Evolutionary conservation across 1,139 yeast genomes (phyloP), one percentile per base, ranked within the genome.

Genomic region (Yamadazyma triangularis): DNA sequence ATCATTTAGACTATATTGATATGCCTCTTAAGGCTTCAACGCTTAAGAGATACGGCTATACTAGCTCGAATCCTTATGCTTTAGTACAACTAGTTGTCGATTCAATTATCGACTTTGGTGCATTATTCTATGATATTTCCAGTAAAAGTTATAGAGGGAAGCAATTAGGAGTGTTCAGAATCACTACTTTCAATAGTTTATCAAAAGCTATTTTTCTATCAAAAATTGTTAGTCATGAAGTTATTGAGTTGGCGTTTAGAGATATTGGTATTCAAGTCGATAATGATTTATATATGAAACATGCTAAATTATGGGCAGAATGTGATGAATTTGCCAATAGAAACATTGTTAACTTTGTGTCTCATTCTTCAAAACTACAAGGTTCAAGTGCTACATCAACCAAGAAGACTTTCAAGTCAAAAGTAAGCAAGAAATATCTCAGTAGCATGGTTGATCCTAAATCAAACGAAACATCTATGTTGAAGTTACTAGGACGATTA

Each of bases 141-240:
- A 60, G 66, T 33, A 61, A 66, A 15, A 61, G 66, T 2, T 77
- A 65, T 45, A 64, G 73, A 24, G 85, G 84, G 1, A 77, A 78
- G 44, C 93, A 82, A 50, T 58, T 78, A 24, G 93, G 91, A 10
- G 75, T 77, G 0, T 73, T 82, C 40, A 50, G 87, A 39, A 66
- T 79, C 8, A 79, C 79, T 43, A 77, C 87, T 0, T 70, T 80
- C 39, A 81, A 79, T 46, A 75, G 84, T n/a, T 61, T 79, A 33
- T 75, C 70, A 34, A 77, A 81, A 39, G 76, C 84, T 9, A 77
- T 77, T 40, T 64, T 70, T 26, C 64, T 82, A 7, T 75, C 78
- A 31, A 74, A 72, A 40, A 62, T 77, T 13, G 67, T 83, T 5
- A 67, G 78, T 42, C 81, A 73, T 44, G 81, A 77, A 47, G 81